A percentile compares a stretch with the other conserved stretches of the same genome.
These are phyloP conservation scores for Funneliformis geosporum DNA, from an alignment of 192 early-diverging fungal species.

Conservation along the genomic window DNA sequence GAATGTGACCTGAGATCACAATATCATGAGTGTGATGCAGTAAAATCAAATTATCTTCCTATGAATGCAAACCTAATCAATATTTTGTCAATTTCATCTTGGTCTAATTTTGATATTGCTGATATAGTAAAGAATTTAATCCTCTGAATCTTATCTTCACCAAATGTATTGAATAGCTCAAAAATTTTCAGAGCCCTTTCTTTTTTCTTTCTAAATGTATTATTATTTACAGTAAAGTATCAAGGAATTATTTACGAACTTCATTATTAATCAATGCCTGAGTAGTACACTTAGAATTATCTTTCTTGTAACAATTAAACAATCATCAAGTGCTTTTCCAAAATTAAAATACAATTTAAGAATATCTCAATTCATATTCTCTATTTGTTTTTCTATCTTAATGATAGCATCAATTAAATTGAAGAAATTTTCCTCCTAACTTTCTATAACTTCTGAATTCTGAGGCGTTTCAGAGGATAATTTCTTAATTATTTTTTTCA, in stretches of 20 bases:
- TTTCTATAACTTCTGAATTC: too few relatives aligned
- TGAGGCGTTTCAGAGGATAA: too few relatives aligned
- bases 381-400: too few relatives aligned
- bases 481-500: too few relatives aligned
- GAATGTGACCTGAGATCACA: too few relatives aligned
- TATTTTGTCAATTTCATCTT: too few relatives aligned
- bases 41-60: too few relatives aligned
- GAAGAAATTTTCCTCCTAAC: too few relatives aligned
- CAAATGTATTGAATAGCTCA: background rate
- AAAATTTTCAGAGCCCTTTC: constrained; percentile 14
- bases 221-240: background rate
- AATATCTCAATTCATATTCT: constrained; percentile 8
- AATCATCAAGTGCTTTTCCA: background rate
- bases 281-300: constrained; percentile 7
- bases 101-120: too few relatives aligned
- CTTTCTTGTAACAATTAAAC: constrained; percentile 6
- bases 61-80: too few relatives aligned
- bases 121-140: background rate
- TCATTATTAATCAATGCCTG: constrained; percentile 21
- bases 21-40: too few relatives aligned
- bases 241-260: constrained; percentile 3
- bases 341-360: background rate
- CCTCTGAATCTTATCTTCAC: background rate
- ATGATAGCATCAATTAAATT: too few relatives aligned
- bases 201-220: background rate